These are phyloP conservation scores for Solanum ossicruentum DNA, from an alignment of 257 asterid species.

Conservation along the genomic window DNA sequence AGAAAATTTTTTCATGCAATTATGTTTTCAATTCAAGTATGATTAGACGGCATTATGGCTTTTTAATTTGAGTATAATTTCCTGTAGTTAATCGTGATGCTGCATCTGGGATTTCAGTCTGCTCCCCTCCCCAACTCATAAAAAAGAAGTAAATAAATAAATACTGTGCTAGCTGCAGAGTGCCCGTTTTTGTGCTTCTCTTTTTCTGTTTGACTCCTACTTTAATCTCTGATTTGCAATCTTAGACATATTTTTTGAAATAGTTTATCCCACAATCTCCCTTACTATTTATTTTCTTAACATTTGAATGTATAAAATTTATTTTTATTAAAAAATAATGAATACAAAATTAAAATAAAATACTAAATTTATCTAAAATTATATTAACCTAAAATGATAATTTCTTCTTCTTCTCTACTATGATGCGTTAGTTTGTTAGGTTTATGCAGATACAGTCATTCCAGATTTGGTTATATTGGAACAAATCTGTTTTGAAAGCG, in stretches of 20 bases:
- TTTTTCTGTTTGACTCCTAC: background rate
- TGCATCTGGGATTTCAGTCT: background rate
- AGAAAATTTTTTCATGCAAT: background rate
- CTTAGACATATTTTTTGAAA: background rate
- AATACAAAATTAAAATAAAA: no score
- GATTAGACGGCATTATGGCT: background rate
- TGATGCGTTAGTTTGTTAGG: background rate
- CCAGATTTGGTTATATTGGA: background rate
- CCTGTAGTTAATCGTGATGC: background rate
- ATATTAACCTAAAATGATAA: background rate
- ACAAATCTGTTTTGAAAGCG: background rate
- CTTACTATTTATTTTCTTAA: no score
- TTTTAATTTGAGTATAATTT: background rate
- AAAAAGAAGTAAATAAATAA: background rate
- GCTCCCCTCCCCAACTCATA: background rate
- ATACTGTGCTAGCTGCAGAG: background rate
- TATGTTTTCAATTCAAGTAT: background rate
- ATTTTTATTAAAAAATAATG: no score
- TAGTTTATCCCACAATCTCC: background rate
- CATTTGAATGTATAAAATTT: no score
- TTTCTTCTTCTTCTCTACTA: background rate
- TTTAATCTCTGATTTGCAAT: background rate
- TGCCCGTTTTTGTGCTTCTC: background rate
- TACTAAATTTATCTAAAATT: no score
- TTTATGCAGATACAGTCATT: background rate